Evolutionary conservation across 2,329 filamentous ascomycete genomes (phyloP).

Genomic region (Colletotrichum tofieldiae): DNA sequence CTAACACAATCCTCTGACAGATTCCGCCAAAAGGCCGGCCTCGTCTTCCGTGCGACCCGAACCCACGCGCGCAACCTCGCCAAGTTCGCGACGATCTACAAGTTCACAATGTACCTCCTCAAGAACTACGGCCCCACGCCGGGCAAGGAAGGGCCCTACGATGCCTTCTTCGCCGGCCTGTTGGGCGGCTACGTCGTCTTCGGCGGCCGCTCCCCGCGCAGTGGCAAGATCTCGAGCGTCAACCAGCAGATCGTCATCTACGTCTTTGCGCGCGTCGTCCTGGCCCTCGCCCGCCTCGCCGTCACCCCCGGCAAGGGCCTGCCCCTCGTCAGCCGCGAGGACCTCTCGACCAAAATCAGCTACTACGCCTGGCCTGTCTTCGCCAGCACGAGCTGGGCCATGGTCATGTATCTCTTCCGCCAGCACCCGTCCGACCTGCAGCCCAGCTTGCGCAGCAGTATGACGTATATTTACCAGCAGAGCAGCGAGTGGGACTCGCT

Average conservation of each 20-base stretch:
- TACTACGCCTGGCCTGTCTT: constrained; percentile 93
- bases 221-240: constrained; percentile 81
- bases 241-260: constrained; percentile 99
- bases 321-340: constrained; percentile 65
- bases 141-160: constrained; percentile 80
- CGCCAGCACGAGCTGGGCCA: constrained; percentile 90
- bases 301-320: constrained; percentile 75
- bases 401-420: constrained; percentile 95
- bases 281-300: constrained; percentile 87
- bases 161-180: constrained; percentile 89
- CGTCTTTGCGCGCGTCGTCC: constrained; percentile 91
- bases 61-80: constrained; percentile 94
- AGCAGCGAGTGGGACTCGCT: constrained; percentile 92
- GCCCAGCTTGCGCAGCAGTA: constrained; percentile 91
- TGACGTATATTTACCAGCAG: constrained; percentile 96
- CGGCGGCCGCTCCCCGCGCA: constrained; percentile 75
- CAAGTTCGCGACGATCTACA: constrained; percentile 93
- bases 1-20: constrained; percentile 52
- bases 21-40: constrained; percentile 81
- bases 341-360: constrained; percentile 64
- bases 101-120: constrained; percentile 83
- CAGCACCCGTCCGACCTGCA: constrained; percentile 94
- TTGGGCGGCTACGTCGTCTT: constrained; percentile 95
- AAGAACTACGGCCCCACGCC: constrained; percentile 72
- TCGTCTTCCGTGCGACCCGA: constrained; percentile 88